Evolutionary conservation across 2,329 filamentous ascomycete genomes (phyloP).

Genomic region (Stagonosporopsis vannaccii): DNA sequence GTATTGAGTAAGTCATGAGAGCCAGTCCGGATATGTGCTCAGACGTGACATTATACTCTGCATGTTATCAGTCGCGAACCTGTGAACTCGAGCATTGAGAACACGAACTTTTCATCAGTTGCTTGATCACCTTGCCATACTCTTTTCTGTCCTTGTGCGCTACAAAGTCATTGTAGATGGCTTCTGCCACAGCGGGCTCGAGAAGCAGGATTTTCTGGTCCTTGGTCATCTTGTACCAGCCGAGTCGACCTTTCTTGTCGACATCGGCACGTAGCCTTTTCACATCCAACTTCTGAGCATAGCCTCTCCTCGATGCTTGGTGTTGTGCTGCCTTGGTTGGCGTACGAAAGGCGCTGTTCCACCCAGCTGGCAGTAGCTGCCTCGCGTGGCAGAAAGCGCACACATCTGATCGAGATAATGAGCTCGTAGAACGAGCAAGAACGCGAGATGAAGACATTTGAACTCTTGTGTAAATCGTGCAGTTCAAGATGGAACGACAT

Average conservation of each 20-base stretch:
- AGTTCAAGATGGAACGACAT: not conserved
- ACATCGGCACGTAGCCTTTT: constrained; percentile 28
- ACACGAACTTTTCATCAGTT: constrained; percentile 8
- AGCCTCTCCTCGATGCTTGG: constrained; percentile 13
- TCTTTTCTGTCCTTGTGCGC: constrained; percentile 28
- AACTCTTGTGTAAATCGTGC: not conserved
- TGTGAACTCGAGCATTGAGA: not conserved
- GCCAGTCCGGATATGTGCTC: constrained; percentile 37
- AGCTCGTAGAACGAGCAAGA: constrained; percentile 16
- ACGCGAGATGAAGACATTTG: constrained; percentile 33
- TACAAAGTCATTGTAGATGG: constrained; percentile 37
- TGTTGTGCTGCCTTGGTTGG: not conserved
- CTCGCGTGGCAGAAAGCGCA: constrained; percentile 33
- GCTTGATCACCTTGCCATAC: constrained; percentile 15
- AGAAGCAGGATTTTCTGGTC: constrained; percentile 26
- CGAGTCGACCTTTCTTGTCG: constrained; percentile 30
- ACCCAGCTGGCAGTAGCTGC: constrained; percentile 5
- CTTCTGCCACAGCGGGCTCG: constrained; percentile 26
- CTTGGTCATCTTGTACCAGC: constrained; percentile 29
- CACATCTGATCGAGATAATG: constrained; percentile 15
- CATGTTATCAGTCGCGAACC: constrained; percentile 10
- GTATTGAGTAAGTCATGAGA: constrained; percentile 34
- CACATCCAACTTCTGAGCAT: constrained; percentile 29
- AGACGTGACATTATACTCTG: constrained; percentile 35
- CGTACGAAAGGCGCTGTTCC: not conserved